phyloP scores from a whole-genome alignment of 2,329 filamentous ascomycete genomes.

The Microdochium bolleyi region DNA sequence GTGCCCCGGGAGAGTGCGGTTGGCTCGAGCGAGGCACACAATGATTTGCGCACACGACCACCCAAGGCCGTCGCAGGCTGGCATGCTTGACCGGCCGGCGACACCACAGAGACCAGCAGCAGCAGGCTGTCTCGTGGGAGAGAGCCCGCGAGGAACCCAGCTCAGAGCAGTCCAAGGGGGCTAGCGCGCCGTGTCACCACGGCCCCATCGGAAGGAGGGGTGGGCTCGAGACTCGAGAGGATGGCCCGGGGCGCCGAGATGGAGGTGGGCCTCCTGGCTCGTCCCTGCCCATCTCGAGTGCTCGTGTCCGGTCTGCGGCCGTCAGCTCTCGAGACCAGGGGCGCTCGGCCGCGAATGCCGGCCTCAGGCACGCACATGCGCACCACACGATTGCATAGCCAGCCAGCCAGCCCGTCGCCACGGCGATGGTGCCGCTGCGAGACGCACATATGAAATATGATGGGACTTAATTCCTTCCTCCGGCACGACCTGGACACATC shows the following conservation, averaged over 20 bases:
- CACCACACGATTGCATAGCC: background rate
- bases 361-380: background rate
- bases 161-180: background rate
- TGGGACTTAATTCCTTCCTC: no score
- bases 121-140: no score
- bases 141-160: no score
- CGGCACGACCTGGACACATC: no score
- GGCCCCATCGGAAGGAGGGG: background rate
- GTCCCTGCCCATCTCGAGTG: background rate
- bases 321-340: no score
- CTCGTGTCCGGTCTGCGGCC: background rate
- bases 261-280: background rate
- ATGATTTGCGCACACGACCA: background rate
- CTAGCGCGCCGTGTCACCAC: background rate
- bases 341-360: background rate
- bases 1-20: background rate
- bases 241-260: background rate
- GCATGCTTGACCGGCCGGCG: no score
- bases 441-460: no score
- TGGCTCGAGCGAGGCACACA: background rate
- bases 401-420: no score
- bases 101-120: no score
- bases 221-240: background rate
- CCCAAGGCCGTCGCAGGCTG: no score
- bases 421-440: no score